phyloP scores from a whole-genome alignment of 164 flowering plant genomes.

The Berberis vulgaris region DNA sequence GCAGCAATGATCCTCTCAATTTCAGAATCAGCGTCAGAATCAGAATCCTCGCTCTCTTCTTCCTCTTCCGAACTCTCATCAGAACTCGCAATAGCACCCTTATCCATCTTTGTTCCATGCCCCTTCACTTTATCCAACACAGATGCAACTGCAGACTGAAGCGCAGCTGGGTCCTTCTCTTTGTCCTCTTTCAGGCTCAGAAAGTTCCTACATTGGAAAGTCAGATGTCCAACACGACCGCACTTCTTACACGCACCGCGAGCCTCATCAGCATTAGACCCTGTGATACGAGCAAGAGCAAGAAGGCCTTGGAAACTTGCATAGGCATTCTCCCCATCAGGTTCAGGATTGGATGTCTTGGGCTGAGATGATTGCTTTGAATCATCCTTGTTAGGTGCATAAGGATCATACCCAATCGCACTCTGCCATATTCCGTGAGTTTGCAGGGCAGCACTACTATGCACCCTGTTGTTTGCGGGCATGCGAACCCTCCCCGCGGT shows the following conservation, averaged over 20 bases:
- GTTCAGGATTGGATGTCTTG: constrained; percentile 32
- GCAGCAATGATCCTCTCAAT: constrained; percentile 74
- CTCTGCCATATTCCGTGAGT: constrained; percentile 99
- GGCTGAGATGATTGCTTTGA: constrained; percentile 27
- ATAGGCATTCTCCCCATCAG: constrained; percentile 77
- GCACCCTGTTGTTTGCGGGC: constrained; percentile 99
- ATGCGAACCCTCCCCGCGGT: constrained; percentile 99
- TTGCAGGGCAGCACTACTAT: constrained; percentile 96
- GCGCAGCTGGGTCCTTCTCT: constrained; percentile 46
- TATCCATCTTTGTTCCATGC: constrained; percentile 17
- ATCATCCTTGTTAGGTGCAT: constrained; percentile 89
- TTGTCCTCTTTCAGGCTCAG: constrained; percentile 69
- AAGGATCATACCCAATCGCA: constrained; percentile 92
- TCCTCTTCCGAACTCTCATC: constrained; percentile 38
- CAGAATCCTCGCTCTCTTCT: constrained; percentile 63
- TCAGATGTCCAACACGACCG: constrained; percentile 90
- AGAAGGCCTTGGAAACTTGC: constrained; percentile 85
- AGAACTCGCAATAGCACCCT: constrained; percentile 27
- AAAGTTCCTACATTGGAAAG: constrained; percentile 84
- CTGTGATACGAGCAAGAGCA: constrained; percentile 80
- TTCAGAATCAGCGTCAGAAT: constrained; percentile 78
- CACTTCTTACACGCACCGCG: constrained; percentile 95
- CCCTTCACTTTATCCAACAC: constrained; percentile 58
- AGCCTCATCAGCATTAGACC: constrained; percentile 67
- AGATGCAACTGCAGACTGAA: constrained; percentile 37